These are phyloP conservation scores for Ruellia speciosa DNA, from an alignment of 305 asterid species.

Conservation along the genomic window DNA sequence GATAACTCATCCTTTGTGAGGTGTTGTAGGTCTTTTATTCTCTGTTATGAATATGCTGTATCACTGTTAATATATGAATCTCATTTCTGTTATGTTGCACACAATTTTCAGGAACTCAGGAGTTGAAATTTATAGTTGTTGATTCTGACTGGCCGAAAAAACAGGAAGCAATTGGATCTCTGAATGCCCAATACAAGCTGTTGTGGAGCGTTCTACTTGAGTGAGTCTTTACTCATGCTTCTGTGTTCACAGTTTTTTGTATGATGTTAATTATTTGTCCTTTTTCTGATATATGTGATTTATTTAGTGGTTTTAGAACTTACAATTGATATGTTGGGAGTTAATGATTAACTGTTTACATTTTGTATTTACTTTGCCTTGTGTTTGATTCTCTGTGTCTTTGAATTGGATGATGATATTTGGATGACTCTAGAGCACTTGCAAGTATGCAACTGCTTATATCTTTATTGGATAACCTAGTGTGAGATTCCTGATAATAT, in stretches of 20 bases:
- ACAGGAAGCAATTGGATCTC: constrained; percentile 64
- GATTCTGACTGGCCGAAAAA: constrained; percentile 61
- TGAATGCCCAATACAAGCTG: constrained; percentile 63
- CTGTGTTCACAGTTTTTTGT: constrained; percentile 6
- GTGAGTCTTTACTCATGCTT: constrained; percentile 44
- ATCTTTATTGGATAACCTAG: background rate
- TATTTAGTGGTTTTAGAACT: background rate
- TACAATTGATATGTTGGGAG: background rate
- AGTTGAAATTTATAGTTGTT: constrained; percentile 47
- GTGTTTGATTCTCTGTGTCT: constrained; percentile 6
- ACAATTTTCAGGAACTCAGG: constrained; percentile 38
- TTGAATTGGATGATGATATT: background rate
- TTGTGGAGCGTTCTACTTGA: constrained; percentile 48
- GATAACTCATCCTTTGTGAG: background rate
- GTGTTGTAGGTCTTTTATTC: background rate
- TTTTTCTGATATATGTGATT: background rate
- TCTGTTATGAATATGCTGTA: background rate
- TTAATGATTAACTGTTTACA: background rate
- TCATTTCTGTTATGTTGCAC: background rate
- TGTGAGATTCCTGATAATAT: constrained; percentile 13
- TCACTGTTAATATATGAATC: constrained; percentile 16
- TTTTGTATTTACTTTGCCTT: background rate
- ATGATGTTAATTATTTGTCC: constrained; percentile 10
- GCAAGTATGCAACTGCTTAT: background rate
- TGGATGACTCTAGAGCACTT: constrained; percentile 9